Evolutionary conservation across 2,329 filamentous ascomycete genomes (phyloP).

Genomic region (Aspergillus spinulosporus): DNA sequence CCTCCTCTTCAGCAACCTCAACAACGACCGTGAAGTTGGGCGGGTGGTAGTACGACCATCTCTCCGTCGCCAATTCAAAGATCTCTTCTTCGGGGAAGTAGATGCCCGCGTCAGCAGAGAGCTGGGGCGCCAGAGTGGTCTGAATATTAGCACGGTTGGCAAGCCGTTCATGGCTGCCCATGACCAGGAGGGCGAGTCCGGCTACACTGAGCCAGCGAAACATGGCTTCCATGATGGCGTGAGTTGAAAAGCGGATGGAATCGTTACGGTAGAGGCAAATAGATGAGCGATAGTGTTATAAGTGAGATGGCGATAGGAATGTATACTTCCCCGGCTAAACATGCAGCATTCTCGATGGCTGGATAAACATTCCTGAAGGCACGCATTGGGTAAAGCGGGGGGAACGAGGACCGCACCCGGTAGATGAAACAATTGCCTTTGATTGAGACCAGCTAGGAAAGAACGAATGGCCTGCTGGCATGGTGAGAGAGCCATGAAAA

Average conservation of each 20-base stretch:
- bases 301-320: neutral
- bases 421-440: neutral
- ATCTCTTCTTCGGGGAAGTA: conserved; percentile 7
- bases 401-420: neutral
- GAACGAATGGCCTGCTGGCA: neutral
- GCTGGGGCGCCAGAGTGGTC: neutral
- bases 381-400: neutral
- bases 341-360: conserved; percentile 5
- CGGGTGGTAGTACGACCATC: conserved; percentile 16
- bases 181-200: neutral
- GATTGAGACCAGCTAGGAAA: neutral
- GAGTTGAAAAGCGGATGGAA: neutral
- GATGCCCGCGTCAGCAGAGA: conserved; percentile 13
- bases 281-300: neutral
- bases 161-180: neutral
- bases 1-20: conserved; percentile 16
- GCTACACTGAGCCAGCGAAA: conserved; percentile 3
- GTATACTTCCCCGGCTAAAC: conserved; percentile 2
- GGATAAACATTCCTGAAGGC: neutral
- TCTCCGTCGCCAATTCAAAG: conserved; percentile 12
- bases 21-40: conserved; percentile 19
- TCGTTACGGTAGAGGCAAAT: neutral
- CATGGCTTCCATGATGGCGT: neutral
- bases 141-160: neutral
- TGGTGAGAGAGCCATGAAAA: too few relatives aligned